Conservation (phyloP, 768 basidiomycete genomes). For the Rhodotorula kratochvilovae region DNA sequence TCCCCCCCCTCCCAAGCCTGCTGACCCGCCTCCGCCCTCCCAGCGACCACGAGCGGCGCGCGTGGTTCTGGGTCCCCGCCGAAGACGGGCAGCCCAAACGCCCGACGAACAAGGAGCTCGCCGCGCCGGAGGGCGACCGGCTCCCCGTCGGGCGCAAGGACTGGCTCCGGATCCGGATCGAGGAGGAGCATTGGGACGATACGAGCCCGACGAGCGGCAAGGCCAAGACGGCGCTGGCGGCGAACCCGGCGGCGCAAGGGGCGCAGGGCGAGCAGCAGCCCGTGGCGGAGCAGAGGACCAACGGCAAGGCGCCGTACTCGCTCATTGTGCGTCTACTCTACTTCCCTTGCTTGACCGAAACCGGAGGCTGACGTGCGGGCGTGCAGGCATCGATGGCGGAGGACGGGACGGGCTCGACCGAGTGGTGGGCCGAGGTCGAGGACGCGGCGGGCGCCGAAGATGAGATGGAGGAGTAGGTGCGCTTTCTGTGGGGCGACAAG, state of each 20-base stretch:
- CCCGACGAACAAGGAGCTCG: slow-evolving; percentile 18
- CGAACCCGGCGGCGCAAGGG: not conserved
- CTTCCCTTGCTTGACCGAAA: too few species aligned
- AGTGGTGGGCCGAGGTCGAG: slow-evolving; percentile 47
- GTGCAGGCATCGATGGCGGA: slow-evolving; percentile 49
- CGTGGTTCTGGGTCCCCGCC: slow-evolving; percentile 47
- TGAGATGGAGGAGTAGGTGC: not conserved
- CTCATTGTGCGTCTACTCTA: slow-evolving; percentile 44
- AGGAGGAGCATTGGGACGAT: slow-evolving; percentile 41
- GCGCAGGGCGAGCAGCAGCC: slow-evolving; percentile 3
- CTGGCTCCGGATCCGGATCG: slow-evolving; percentile 41
- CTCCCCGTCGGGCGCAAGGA: slow-evolving; percentile 39
- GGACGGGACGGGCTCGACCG: slow-evolving; percentile 48
- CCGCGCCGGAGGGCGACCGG: slow-evolving; percentile 31
- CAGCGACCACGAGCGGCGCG: slow-evolving; percentile 47
- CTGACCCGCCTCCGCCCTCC: not conserved
- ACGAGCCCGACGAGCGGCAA: slow-evolving; percentile 37
- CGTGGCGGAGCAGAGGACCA: not conserved
- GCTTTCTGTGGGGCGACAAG: too few species aligned
- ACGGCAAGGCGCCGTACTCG: slow-evolving; percentile 45
- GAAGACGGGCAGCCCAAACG: slow-evolving; percentile 8
- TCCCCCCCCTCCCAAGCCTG: too few species aligned
- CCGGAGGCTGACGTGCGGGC: too few species aligned
- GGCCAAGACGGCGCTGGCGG: not conserved
- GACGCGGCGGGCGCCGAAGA: not conserved